Conservation (phyloP, 345 rosid genomes). For the Laguncularia racemosa region DNA sequence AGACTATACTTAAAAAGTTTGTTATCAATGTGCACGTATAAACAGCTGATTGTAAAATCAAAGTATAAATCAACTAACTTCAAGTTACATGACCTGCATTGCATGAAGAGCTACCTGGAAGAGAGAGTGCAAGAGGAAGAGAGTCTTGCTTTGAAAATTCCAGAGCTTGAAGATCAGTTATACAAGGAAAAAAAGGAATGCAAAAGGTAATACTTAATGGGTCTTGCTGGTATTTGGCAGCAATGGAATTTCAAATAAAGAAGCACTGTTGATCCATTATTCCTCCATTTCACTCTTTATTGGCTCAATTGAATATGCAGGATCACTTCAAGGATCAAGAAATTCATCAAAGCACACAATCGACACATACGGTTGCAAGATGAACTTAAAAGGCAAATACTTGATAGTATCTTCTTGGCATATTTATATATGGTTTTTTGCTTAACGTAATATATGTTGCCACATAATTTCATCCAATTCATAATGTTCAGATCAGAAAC, state of each 20-base stretch:
- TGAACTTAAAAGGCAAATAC: constrained; percentile 60
- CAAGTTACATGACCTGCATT: constrained; percentile 2
- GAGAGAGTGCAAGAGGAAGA: constrained; percentile 66
- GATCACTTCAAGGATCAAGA: constrained; percentile 65
- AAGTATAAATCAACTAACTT: background rate
- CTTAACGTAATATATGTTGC: background rate
- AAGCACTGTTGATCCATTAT: background rate
- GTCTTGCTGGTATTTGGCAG: background rate
- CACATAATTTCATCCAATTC: background rate
- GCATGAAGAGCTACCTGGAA: constrained; percentile 38
- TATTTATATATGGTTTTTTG: background rate
- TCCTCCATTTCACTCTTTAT: constrained; percentile 9
- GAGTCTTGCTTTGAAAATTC: constrained; percentile 56
- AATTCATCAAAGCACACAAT: constrained; percentile 63
- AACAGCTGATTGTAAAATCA: too few relatives aligned
- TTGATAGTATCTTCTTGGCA: background rate
- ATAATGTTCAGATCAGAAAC: constrained; percentile 55
- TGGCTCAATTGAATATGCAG: constrained; percentile 34
- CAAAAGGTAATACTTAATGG: constrained; percentile 41
- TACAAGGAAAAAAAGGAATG: constrained; percentile 68
- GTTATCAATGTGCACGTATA: too few relatives aligned
- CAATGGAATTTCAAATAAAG: background rate
- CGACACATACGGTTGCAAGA: constrained; percentile 51
- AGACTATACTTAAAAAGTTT: too few relatives aligned
- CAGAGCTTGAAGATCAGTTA: constrained; percentile 67